Evolutionary conservation across 2,329 filamentous ascomycete genomes (phyloP).

Genomic region (Aspergillus quadrilineatus): DNA sequence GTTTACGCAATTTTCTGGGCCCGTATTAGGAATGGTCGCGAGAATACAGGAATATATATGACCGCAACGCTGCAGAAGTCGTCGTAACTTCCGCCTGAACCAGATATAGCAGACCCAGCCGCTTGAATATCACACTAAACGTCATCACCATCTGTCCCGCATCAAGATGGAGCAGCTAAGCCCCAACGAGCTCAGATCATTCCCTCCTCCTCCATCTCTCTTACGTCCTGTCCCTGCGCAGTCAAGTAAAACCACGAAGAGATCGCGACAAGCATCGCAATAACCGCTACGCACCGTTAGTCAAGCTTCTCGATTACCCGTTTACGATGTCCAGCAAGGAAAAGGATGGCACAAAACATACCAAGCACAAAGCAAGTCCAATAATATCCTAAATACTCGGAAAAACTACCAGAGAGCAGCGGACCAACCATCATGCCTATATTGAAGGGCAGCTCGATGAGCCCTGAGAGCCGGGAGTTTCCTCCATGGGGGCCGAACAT

Average conservation of each 20-base stretch:
- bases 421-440: constrained; percentile 27
- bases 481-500: constrained; percentile 30
- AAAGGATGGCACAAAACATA: background rate
- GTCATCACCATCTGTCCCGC: no score
- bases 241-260: background rate
- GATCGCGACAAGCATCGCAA: background rate
- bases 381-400: constrained; percentile 21
- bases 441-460: constrained; percentile 24
- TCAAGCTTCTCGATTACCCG: background rate
- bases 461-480: constrained; percentile 23
- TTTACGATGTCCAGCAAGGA: background rate
- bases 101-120: no score
- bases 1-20: no score
- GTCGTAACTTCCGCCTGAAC: no score
- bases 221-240: background rate
- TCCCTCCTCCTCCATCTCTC: background rate
- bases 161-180: no score
- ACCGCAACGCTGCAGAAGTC: no score
- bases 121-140: no score
- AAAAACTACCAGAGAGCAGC: constrained; percentile 20
- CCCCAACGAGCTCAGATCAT: no score
- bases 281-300: background rate
- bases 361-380: constrained; percentile 19
- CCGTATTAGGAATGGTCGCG: no score
- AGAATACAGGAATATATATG: no score